Evolutionary conservation across 2,329 filamentous ascomycete species (phyloP), one percentile per base, ranked within the genome.

Genomic region (Blastomyces parvus): DNA sequence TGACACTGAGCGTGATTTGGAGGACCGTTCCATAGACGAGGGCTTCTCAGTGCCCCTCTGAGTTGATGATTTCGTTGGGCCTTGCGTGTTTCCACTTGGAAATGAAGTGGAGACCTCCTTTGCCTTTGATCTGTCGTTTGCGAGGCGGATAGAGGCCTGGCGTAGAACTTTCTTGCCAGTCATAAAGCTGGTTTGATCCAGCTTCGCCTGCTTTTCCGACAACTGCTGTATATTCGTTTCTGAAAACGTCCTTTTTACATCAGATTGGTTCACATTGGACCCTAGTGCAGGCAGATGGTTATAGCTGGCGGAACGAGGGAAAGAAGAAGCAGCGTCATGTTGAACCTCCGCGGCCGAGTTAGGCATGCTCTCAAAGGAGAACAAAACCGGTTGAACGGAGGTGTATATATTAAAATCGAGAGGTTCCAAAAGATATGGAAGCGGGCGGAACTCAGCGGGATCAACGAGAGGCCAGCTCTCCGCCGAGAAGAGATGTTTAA

Each of bases 231-330:
- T 72, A 58, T 80, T 78, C 64, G 78, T 73, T 66, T 82, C 80
- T 27, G 80, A 80, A 67, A 80, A 79, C 38, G 78, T 81, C 63
- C 80, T 78, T 67, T 81, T 80, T 65, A 83, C 73, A 55, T 72
- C 71, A 59, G 77, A 69, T 5, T 73, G 67, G 48, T 62, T 66
- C 42, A 73, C 67, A 48, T 72, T 75, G 36, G 72, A 69, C 36
- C 75, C 66, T 22, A 78, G 70, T 36, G 70, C 73, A 3, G 81
- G 78, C n/a, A 86, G 71, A 66, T 82, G 79, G 57, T 81, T 83
- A 72, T 83, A 86, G 68, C 84, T 86, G 40, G 84, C 84, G 58
- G 84, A 80, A 63, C 83, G 79, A 36, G 80, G 79, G 38, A 86
- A 67, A 48, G 69, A 60, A 48, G 64, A 64, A 61, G 62, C 61